phyloP scores from a whole-genome alignment of 75 land plant species.

The Selaginella tamariscina region DNA sequence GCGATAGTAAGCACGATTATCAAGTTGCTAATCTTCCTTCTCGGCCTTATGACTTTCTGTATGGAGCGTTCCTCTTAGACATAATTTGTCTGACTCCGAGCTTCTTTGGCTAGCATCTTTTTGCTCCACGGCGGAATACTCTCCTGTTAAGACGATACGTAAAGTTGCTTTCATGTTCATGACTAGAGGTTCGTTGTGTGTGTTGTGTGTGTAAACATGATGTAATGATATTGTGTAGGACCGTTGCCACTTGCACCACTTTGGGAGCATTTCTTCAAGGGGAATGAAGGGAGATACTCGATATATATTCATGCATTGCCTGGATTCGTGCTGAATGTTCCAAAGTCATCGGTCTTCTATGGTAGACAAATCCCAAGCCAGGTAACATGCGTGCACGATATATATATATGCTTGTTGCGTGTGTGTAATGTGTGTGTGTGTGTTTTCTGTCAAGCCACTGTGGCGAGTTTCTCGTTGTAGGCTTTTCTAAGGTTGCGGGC shows the following conservation, averaged over 20 bases:
- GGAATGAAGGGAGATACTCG: conserved; percentile 45
- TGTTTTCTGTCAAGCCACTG: no score
- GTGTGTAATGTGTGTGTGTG: no score
- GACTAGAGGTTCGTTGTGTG: no score
- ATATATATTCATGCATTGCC: conserved; percentile 61
- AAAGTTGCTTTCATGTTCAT: conserved; percentile 71
- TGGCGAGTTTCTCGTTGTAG: no score
- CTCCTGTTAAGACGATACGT: conserved; percentile 21
- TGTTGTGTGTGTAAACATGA: no score
- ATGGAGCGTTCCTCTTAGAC: conserved; percentile 33
- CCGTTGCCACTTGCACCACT: conserved; percentile 43
- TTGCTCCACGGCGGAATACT: conserved; percentile 41
- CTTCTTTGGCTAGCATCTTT: conserved; percentile 64
- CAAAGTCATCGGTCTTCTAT: conserved; percentile 45
- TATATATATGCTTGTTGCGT: no score
- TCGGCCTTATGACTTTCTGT: conserved; percentile 25
- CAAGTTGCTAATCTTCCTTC: conserved; percentile 7
- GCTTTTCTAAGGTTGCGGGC: no score
- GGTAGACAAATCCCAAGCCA: conserved; percentile 64
- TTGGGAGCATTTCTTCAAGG: conserved; percentile 63
- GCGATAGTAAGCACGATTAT: conserved; percentile 6
- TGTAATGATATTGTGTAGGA: no score
- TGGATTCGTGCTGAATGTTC: conserved; percentile 23
- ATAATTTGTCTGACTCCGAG: conserved; percentile 55
- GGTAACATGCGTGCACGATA: no score